Conservation (phyloP, 2,329 filamentous ascomycete species). For the Paecilomyces niveus region DNA sequence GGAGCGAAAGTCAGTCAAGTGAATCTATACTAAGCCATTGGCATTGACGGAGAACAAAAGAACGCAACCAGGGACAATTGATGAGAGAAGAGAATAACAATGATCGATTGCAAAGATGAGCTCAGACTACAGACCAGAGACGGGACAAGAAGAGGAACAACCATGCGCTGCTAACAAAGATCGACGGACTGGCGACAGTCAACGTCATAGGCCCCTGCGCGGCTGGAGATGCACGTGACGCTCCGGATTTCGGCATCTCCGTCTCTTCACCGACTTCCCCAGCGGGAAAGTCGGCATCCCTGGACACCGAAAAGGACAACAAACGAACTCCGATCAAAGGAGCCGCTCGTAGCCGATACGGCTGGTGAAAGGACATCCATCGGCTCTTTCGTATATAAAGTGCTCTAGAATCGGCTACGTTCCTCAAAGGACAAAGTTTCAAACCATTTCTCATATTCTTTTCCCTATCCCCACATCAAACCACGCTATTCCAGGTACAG, state of each 20-base stretch:
- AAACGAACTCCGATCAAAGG: background rate
- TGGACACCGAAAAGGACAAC: too few relatives aligned
- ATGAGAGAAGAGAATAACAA: background rate
- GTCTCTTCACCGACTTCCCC: background rate
- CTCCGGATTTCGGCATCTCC: background rate
- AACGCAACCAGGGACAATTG: background rate
- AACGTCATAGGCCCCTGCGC: background rate
- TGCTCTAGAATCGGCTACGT: background rate
- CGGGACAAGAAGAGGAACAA: too few relatives aligned
- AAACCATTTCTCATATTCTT: background rate
- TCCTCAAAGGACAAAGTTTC: background rate
- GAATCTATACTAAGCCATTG: background rate
- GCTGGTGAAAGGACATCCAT: too few relatives aligned
- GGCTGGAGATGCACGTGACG: background rate
- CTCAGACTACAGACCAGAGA: too few relatives aligned
- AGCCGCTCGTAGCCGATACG: background rate
- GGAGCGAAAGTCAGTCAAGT: slow-evolving; percentile 5
- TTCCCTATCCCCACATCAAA: background rate
- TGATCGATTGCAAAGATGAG: background rate
- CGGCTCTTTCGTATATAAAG: too few relatives aligned
- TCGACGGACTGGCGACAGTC: background rate
- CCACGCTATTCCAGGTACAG: background rate
- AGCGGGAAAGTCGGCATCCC: background rate
- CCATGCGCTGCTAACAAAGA: slow-evolving; percentile 2
- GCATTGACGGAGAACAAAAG: background rate